Evolutionary conservation across 179 eudicot species (phyloP), one percentile per base, ranked within the genome.

Genomic region (Gypsophila paniculata): DNA sequence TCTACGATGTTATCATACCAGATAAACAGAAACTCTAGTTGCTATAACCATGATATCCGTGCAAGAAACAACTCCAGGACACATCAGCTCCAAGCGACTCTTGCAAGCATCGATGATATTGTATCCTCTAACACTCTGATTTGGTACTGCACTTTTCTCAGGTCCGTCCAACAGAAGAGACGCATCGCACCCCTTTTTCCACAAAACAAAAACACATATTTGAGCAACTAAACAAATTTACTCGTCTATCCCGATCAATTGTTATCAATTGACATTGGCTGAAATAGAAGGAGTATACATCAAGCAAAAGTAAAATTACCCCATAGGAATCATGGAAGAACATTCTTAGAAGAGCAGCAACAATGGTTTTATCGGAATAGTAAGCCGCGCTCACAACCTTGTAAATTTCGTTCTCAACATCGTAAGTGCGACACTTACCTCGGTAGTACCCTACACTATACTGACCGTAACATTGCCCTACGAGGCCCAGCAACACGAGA

Each of bases 51-150:
- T 76, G 46, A 86, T 86, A 70, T 88, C 93, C 0, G 93, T 86
- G 65, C 93, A 88, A 60, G 93, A 88, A 12, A 88, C 93, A 2
- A 83, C 54, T 18, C 87, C 86, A 0, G 89, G 85, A 76, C 90
- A 88, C 6, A 10, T 38, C 15, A 53, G 51, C 73, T 88, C 90
- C 19, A 88, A 72, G 0, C 60, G 72, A 1, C 53, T 63, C 73
- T 88, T 86, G 34, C 81, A 85, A 11, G 78, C 76, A 51, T 88
- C 93, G 8, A 88, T 83, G 11, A 88, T 52, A 0, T 86, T 79
- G 38, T 60, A 86, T 5, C 87, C 90, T 34, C 88, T 72, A n/a
- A 88, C 86, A 49, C 88, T 77, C 25, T 17, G 18, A 44, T 86
- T 88, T 5, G 82, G 78, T 0, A 12, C 26, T 21, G 86, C 86